These are phyloP conservation scores for Knufia fluminis DNA, from an alignment of 2,329 filamentous ascomycete genomes.

Conservation along the genomic window DNA sequence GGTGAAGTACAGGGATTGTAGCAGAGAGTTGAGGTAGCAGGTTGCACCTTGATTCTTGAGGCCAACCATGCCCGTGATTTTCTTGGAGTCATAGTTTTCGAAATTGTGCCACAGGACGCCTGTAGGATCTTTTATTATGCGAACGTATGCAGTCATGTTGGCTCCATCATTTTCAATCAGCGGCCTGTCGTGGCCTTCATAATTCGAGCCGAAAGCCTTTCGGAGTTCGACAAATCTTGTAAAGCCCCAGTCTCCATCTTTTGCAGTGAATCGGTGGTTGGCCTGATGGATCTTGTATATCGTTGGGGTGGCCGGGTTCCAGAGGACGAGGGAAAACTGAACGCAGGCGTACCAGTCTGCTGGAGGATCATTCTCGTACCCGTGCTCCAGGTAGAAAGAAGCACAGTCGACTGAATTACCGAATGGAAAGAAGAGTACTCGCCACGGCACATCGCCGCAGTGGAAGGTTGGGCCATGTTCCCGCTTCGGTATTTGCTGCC, in stretches of 20 bases:
- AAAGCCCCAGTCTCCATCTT: constrained; percentile 97
- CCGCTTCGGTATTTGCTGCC: constrained; percentile 66
- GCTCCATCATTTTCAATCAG: constrained; percentile 40
- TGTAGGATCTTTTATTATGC: constrained; percentile 41
- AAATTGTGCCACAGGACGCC: constrained; percentile 42
- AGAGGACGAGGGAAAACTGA: constrained; percentile 87
- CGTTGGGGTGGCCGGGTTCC: constrained; percentile 87
- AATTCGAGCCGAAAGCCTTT: constrained; percentile 69
- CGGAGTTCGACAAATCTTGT: constrained; percentile 89
- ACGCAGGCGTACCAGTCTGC: constrained; percentile 96
- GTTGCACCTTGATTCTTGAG: constrained; percentile 94
- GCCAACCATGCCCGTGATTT: constrained; percentile 93
- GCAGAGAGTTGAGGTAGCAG: constrained; percentile 75
- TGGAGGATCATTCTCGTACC: constrained; percentile 66
- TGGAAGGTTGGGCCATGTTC: constrained; percentile 83
- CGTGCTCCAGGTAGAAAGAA: constrained; percentile 89
- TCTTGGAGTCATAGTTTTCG: constrained; percentile 85
- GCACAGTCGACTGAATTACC: constrained; percentile 91
- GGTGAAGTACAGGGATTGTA: constrained; percentile 77
- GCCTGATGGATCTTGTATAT: constrained; percentile 68
- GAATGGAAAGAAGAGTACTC: constrained; percentile 87
- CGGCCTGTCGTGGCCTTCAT: constrained; percentile 58
- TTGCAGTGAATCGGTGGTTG: constrained; percentile 91
- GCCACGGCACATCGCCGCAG: constrained; percentile 83
- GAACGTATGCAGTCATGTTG: constrained; percentile 39